Conservation (phyloP, 441 rosid genomes). For the Raphanus hybrid region DNA sequence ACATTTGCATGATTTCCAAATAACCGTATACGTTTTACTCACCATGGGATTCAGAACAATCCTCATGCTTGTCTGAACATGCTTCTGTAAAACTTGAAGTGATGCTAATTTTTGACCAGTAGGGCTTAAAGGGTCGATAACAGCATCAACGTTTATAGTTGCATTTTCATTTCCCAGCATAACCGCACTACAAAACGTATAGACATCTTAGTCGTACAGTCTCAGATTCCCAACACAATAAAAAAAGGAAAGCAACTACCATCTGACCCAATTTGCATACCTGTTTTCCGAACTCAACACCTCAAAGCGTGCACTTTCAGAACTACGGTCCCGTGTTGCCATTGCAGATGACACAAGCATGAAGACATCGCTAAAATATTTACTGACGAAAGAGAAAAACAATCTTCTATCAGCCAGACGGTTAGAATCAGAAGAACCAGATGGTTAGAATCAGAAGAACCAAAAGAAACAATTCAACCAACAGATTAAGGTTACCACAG, state of each 20-base stretch:
- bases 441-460: slow-evolving; percentile 19
- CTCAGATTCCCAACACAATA: slow-evolving; percentile 22
- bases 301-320: slow-evolving; percentile 97
- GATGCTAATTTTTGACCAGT: slow-evolving; percentile 90
- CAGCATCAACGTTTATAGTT: slow-evolving; percentile 90
- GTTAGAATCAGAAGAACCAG: slow-evolving; percentile 39
- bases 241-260: slow-evolving; percentile 22
- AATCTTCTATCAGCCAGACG: slow-evolving; percentile 33
- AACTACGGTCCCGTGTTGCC: slow-evolving; percentile 87
- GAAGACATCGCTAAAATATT: slow-evolving; percentile 82
- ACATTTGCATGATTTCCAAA: slow-evolving; percentile 1
- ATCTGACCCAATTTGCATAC: slow-evolving; percentile 44
- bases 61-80: slow-evolving; percentile 93
- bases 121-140: slow-evolving; percentile 94
- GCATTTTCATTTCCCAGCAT: slow-evolving; percentile 72
- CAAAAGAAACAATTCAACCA: slow-evolving; percentile 26
- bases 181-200: slow-evolving; percentile 76
- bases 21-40: slow-evolving; percentile 42
- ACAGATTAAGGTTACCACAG: slow-evolving; percentile 16
- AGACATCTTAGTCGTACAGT: slow-evolving; percentile 22
- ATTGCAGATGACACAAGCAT: slow-evolving; percentile 91
- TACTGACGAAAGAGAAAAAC: slow-evolving; percentile 54
- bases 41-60: slow-evolving; percentile 97
- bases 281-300: slow-evolving; percentile 80
- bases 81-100: slow-evolving; percentile 73